Evolutionary conservation across 2,329 filamentous ascomycete genomes (phyloP), one percentile per base, ranked within the genome.

Genomic region (Alternaria conjuncta): DNA sequence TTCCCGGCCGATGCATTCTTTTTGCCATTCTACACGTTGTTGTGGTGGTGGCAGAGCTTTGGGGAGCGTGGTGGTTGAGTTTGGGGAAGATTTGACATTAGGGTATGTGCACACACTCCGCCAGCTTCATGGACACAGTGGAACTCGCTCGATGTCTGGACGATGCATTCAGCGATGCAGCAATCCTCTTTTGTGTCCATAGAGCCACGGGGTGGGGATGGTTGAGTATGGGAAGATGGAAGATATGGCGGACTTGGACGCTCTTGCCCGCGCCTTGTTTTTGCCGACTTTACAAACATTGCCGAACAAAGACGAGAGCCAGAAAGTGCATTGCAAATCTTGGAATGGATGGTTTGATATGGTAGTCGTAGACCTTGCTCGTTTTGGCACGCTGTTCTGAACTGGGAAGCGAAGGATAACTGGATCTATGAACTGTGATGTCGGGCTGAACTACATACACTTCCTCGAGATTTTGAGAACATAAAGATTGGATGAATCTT

Each of bases 1-100:
- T 65, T 65, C 58, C 59, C 62, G 58, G 62, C 62, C 58, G 58
- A 64, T 64, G 54, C 58, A 61, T 25, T 6, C 11, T 36, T 64
- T 64, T 64, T 64, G 56, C 25, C 13, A 5, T 47, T 15, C 4
- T 36, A 5, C 13, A 12, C 18, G 28, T 20, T 1, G 28, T 60
- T 18, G 21, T 28, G 12, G 46, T 30, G 45, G 41, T 43, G 18
- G 6, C n/a, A 41, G 36, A 41, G 36, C 15, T 41, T 9, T 41
- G 8, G n/a, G 9, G 9, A 18, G 15, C 3, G n/a, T 41, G n/a
- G 1, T 41, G n/a, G 36, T 41, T 41, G n/a, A 41, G 36, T 18
- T 11, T 41, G n/a, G 36, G 36, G 8, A 41, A 4, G 9, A 3
- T 41, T 41, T 2, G n/a, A 6, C n/a, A 41, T 41, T 0, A 0